Base-by-base conservation (phyloP, 768 basidiomycete species). In the Serendipita sp. region DNA sequence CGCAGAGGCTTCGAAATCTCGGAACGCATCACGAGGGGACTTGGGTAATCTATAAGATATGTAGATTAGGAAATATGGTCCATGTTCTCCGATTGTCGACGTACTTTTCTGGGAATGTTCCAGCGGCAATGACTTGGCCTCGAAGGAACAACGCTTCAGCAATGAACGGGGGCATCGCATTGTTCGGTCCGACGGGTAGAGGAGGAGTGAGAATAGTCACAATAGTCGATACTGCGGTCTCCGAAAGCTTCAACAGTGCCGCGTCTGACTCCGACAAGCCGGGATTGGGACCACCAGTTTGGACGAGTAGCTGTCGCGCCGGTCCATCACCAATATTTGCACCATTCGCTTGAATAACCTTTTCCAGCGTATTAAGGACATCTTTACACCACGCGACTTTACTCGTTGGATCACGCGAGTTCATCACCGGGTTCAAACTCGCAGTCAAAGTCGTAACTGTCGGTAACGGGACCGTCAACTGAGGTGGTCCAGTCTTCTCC, bases 1-100 rank as follows among this genome's bases (percentile, higher is more conserved):
- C 0, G 92, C 94, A 2, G 90, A 84, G 1, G 78, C 76, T 72
- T 97, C 94, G 70, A 89, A 96, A 71, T 93, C 91, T 28, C 90
- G 79, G 76, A 98, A 98, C 1, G 95, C 92, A 4, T 79, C 70
- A 3, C 89, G 80, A 1, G 87, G 86, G 70, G 89, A 89, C 65
- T 81, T 82, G 0, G 77, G 77, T 23, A 88, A 69, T 79, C 0
- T 89, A 88, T 72, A 1, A 2, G 7, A 41, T 13, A 83, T 86
- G 3, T 81, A 78, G 7, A 48, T 18, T 62, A 62, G 18, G 58
- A 8, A 7, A 35, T 62, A 1, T 5, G n/a, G 30, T 28, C 18
- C 11, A 8, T 2, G 8, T 34, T 8, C 8, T 62, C 58, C n/a
- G 11, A 34, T 10, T 8, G 8, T 34, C 30, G 18, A 51, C 48